Evolutionary conservation across 352 stramenopile genomes (phyloP), one percentile per base, ranked within the genome.

Genomic region (Pythium utonaiense): DNA sequence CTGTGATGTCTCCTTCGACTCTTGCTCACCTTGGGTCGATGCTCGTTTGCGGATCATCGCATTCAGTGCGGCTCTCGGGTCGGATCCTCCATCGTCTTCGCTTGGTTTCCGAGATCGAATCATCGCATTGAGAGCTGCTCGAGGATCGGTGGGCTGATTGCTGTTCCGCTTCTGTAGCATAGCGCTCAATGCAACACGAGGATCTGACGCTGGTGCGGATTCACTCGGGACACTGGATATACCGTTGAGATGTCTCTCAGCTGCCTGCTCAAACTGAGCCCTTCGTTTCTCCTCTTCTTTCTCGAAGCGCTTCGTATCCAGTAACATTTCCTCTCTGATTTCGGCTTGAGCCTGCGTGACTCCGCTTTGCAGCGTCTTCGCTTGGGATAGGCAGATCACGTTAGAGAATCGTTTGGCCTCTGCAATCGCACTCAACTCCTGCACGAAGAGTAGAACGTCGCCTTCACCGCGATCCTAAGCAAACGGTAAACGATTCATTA

Each of bases 341-440:
- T 93, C 83, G 12, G 71, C 64, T 36, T 89, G 69, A 1, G 89
- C 47, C 50, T 90, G 76, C 10, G 33, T 41, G 9, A 90, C 75
- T 13, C 81, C 78, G 13, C 74, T 73, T 28, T 83, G 75, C 28
- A 90, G 53, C 8, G 69, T 40, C 49, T 74, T 71, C 13, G 68
- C 60, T 59, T 93, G 81, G 0, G 81, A 81, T 12, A 77, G 56
- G 49, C 81, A 91, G 50, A 83, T 80, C 19, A 86, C 42, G 48
- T 90, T 90, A 6, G 83, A 93, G 38, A 77, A 88, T 6, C 81
- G 74, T 30, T 85, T 90, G 4, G 83, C 83, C 1, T 86, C 71
- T 0, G 66, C 36, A 7, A 93, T 64, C 6, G 56, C 57, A 34
- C 61, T 70, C 45, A 93, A 59, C 16, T 93, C 81, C 59, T 86